Conservation (phyloP, 1,139 yeast genomes). For the Arxiozyma slooffiae region DNA sequence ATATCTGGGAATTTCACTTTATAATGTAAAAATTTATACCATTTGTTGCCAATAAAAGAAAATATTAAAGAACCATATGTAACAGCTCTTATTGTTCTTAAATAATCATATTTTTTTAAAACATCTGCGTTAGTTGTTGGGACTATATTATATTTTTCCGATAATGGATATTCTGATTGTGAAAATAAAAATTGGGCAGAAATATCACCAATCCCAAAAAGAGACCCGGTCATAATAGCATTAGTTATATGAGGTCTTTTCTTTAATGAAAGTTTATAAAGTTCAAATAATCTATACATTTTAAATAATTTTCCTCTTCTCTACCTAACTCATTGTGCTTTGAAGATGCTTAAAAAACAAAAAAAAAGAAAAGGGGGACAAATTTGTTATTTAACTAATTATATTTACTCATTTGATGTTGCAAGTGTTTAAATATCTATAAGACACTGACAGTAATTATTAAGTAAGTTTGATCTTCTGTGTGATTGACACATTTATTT, state of each 20-base stretch:
- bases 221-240: constrained; percentile 45
- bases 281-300: constrained; percentile 11
- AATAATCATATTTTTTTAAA: constrained; percentile 31
- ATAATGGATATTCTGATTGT: constrained; percentile 9
- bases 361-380: too few species aligned
- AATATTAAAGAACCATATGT: constrained; percentile 69
- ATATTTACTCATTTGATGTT: too few species aligned
- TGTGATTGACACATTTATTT: neutral
- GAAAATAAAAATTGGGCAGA: constrained; percentile 58
- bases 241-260: constrained; percentile 47
- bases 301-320: neutral
- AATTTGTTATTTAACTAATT: too few species aligned
- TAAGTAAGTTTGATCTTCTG: too few species aligned
- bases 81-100: constrained; percentile 55
- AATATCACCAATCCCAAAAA: constrained; percentile 69
- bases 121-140: neutral
- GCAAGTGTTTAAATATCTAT: too few species aligned
- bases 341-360: neutral
- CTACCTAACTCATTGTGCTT: neutral
- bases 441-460: neutral
- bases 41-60: constrained; percentile 62
- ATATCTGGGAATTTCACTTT: constrained; percentile 32
- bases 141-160: constrained; percentile 9
- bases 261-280: constrained; percentile 37
- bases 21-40: constrained; percentile 53